phyloP scores from a whole-genome alignment of 495 filamentous ascomycete genomes.

The Trichoderma orchidacearum region DNA sequence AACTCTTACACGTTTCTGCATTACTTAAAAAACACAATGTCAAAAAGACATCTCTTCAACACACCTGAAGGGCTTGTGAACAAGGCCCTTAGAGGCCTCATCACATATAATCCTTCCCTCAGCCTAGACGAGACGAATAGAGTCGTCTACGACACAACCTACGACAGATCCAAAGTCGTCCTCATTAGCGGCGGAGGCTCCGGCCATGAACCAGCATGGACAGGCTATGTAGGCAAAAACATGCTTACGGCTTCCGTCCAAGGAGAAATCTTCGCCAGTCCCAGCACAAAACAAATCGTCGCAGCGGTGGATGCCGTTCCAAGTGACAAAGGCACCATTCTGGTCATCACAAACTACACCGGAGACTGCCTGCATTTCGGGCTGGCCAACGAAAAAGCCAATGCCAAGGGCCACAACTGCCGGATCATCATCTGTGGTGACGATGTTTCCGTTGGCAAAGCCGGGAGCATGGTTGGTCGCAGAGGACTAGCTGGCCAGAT shows the following conservation, averaged over 20 bases:
- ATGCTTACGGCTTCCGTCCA: conserved; percentile 44
- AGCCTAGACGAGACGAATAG: conserved; percentile 40
- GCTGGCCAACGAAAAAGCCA: conserved; percentile 46
- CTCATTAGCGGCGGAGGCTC: conserved; percentile 48
- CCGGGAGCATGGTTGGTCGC: conserved; percentile 39
- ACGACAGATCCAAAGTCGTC: conserved; percentile 35
- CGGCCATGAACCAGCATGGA: conserved; percentile 52
- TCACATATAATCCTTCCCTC: conserved; percentile 42
- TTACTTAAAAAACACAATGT: conserved; percentile 17
- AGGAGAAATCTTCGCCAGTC: conserved; percentile 50
- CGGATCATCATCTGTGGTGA: conserved; percentile 46
- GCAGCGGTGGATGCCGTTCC: conserved; percentile 42
- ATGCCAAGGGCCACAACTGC: conserved; percentile 37
- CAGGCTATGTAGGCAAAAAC: conserved; percentile 48
- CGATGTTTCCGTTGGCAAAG: conserved; percentile 46
- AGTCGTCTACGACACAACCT: conserved; percentile 41
- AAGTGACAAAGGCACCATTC: conserved; percentile 40
- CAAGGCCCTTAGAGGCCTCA: conserved; percentile 38
- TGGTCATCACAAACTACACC: conserved; percentile 55
- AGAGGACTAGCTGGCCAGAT: conserved; percentile 44
- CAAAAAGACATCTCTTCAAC: conserved; percentile 30
- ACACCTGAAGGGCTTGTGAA: conserved; percentile 38
- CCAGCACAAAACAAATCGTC: conserved; percentile 48
- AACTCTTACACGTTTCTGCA: background rate
- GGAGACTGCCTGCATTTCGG: conserved; percentile 54